Conservation (phyloP, 2,329 filamentous ascomycete species). For the Pseudopyricularia cyperi region DNA sequence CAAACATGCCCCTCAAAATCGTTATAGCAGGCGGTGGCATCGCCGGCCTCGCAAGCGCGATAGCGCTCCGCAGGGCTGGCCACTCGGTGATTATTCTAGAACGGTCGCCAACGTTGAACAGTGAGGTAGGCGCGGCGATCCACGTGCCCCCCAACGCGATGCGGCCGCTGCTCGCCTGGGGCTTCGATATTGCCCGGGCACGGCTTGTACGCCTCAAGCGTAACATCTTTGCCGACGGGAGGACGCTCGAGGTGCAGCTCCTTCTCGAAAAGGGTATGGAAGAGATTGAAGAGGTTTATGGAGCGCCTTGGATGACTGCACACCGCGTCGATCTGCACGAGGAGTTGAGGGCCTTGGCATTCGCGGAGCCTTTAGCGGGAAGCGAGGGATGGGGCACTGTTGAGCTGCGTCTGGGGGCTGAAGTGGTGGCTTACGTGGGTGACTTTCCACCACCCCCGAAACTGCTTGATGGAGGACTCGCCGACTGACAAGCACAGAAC, state of each 20-base stretch:
- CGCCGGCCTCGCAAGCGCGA: constrained; percentile 20
- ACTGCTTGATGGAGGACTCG: neutral
- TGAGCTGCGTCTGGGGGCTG: neutral
- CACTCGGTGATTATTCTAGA: constrained; percentile 22
- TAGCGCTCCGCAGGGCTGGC: constrained; percentile 19
- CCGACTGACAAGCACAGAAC: constrained; percentile 5
- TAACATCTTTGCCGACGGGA: neutral
- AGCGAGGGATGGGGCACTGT: neutral
- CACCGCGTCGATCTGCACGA: constrained; percentile 19
- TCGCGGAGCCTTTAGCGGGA: neutral
- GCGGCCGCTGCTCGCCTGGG: constrained; percentile 17
- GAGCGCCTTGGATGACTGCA: constrained; percentile 16
- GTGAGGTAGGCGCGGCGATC: constrained; percentile 21
- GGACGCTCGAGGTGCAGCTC: constrained; percentile 12
- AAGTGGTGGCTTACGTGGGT: neutral
- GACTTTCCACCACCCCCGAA: no score
- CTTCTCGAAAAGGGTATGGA: constrained; percentile 13
- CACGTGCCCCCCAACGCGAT: constrained; percentile 18
- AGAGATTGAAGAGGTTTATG: constrained; percentile 14
- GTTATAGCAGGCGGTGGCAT: constrained; percentile 23
- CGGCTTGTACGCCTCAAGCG: constrained; percentile 9
- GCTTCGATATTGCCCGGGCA: constrained; percentile 13
- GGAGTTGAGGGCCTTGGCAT: constrained; percentile 9
- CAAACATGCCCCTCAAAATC: constrained; percentile 8
- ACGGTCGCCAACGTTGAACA: constrained; percentile 18